Conservation (phyloP, 306 rosid species). For the Mimosa pudica region DNA sequence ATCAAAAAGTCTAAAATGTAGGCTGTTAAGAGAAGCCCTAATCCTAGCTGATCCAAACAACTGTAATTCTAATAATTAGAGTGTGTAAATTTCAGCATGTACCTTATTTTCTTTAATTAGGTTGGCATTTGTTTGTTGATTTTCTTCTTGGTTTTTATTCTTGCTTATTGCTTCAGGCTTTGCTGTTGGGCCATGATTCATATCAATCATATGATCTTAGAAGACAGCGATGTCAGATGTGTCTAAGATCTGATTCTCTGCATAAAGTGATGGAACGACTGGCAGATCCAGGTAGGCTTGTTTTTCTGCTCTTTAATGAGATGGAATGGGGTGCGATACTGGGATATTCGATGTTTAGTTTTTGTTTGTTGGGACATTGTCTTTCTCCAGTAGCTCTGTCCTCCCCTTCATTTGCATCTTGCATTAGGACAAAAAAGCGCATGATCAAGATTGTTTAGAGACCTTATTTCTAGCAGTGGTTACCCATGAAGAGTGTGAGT, state of each 20-base stretch:
- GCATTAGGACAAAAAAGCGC: too few species aligned
- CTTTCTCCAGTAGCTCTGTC: background rate
- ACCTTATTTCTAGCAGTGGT: too few species aligned
- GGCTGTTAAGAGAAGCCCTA: too few species aligned
- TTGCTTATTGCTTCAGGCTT: slow-evolving; percentile 58
- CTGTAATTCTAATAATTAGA: too few species aligned
- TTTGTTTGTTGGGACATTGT: background rate
- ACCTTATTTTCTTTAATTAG: background rate
- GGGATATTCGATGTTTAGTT: background rate
- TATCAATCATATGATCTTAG: slow-evolving; percentile 64
- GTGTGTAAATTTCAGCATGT: background rate
- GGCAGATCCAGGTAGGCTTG: slow-evolving; percentile 73
- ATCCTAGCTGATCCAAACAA: too few species aligned
- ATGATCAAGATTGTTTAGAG: too few species aligned
- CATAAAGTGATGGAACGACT: slow-evolving; percentile 98
- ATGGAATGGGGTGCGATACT: background rate
- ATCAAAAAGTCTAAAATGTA: too few species aligned
- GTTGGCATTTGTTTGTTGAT: slow-evolving; percentile 6
- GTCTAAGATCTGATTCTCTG: slow-evolving; percentile 83
- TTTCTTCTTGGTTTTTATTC: slow-evolving; percentile 9
- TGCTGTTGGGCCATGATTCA: slow-evolving; percentile 89
- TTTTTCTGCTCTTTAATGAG: background rate
- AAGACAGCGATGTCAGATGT: slow-evolving; percentile 97
- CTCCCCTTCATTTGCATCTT: slow-evolving; percentile 18
- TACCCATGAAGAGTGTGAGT: too few species aligned